phyloP scores from a whole-genome alignment of 2,329 filamentous ascomycete species.

The Whalleya microplaca region DNA sequence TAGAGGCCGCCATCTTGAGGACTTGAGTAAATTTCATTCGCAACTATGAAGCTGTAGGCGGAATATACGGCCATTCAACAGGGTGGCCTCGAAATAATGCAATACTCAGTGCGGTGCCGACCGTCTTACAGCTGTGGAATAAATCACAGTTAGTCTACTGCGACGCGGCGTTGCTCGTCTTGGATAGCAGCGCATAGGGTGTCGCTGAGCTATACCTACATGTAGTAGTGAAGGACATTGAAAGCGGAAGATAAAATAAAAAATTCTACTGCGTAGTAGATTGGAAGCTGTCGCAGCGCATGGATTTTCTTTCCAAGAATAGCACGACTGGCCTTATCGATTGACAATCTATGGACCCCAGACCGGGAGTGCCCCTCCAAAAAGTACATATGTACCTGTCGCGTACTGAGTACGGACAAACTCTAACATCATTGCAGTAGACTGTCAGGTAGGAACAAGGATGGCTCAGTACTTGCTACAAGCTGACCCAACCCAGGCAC shows the following conservation, averaged over 20 bases:
- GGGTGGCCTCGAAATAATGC: not conserved
- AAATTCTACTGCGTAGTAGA: no score
- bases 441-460: no score
- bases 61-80: slow-evolving; percentile 11
- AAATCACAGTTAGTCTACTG: not conserved
- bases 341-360: slow-evolving; percentile 1
- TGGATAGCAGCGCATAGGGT: not conserved
- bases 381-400: not conserved
- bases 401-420: no score
- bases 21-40: slow-evolving; percentile 39
- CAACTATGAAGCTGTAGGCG: slow-evolving; percentile 1
- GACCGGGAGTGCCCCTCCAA: not conserved
- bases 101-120: no score
- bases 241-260: not conserved
- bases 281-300: slow-evolving; percentile 3
- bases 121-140: no score
- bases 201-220: no score
- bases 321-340: slow-evolving; percentile 17
- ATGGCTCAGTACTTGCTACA: no score
- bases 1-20: slow-evolving; percentile 57
- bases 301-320: not conserved
- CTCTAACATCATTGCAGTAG: no score
- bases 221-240: slow-evolving; percentile 13
- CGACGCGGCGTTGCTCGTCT: not conserved
- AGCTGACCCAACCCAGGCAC: no score